Conservation (phyloP, 2,329 filamentous ascomycete species). For the Hypoxylon sp. region DNA sequence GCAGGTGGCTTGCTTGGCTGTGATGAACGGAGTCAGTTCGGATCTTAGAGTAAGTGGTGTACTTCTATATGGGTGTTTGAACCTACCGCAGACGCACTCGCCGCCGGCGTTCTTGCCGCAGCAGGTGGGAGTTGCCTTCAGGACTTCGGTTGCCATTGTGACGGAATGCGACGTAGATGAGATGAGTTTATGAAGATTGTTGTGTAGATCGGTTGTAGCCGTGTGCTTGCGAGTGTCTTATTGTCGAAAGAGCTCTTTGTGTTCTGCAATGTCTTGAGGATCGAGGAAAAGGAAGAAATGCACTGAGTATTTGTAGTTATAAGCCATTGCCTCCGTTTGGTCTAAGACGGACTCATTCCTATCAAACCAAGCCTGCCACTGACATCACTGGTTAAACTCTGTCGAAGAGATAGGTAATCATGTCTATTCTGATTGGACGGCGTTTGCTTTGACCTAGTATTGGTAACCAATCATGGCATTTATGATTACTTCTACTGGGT, state of each 20-base stretch:
- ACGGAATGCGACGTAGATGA: constrained; percentile 23
- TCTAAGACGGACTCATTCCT: constrained; percentile 11
- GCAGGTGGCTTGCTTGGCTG: constrained; percentile 78
- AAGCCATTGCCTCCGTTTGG: background rate
- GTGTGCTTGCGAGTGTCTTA: constrained; percentile 7
- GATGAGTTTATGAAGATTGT: background rate
- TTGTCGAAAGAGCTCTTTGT: background rate
- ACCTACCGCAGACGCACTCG: constrained; percentile 72
- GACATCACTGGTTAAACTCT: constrained; percentile 39
- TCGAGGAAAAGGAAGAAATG: constrained; percentile 2
- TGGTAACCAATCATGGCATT: constrained; percentile 33
- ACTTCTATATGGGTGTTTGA: background rate
- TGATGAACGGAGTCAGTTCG: constrained; percentile 20
- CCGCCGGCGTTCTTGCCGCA: constrained; percentile 66
- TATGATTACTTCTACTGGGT: constrained; percentile 36
- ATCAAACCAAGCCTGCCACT: constrained; percentile 18
- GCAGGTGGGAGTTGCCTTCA: constrained; percentile 64
- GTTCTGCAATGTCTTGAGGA: constrained; percentile 6
- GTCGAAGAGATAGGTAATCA: constrained; percentile 41
- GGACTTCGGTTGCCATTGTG: constrained; percentile 55
- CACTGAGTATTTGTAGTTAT: constrained; percentile 26
- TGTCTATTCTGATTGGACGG: constrained; percentile 37
- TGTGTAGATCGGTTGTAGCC: background rate
- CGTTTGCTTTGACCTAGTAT: background rate
- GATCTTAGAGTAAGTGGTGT: constrained; percentile 12